A percentile compares a stretch with the other conserved stretches of the same genome.
Evolutionary conservation across 805 yeast genomes (phyloP).

Genomic region (Kodamaea restingae): DNA sequence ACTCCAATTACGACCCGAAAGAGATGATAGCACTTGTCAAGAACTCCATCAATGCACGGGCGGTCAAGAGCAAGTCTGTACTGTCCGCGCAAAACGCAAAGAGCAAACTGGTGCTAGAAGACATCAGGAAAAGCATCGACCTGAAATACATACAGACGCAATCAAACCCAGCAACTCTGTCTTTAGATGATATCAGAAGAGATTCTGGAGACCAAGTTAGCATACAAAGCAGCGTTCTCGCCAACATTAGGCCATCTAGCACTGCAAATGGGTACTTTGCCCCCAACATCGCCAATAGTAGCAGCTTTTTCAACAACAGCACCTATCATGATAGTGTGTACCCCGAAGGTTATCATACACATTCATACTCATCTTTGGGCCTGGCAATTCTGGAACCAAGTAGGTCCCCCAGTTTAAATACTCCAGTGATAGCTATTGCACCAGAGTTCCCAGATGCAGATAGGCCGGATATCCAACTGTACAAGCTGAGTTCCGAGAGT

Average conservation of each 20-base stretch:
- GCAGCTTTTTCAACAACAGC: not conserved
- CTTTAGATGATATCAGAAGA: slow-evolving; percentile 3
- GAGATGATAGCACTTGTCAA: slow-evolving; percentile 31
- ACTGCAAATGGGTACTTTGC: not conserved
- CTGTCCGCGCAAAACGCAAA: slow-evolving; percentile 15
- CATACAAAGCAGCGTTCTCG: not conserved
- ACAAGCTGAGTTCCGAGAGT: not conserved
- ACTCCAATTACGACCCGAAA: slow-evolving; percentile 23
- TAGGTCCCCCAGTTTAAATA: slow-evolving; percentile 8
- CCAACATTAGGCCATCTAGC: not conserved
- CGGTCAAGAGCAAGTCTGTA: slow-evolving; percentile 18
- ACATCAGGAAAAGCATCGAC: slow-evolving; percentile 36
- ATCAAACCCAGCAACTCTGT: slow-evolving; percentile 3
- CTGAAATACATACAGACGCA: slow-evolving; percentile 22
- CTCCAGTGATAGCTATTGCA: slow-evolving; percentile 8
- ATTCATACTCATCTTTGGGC: slow-evolving; percentile 26
- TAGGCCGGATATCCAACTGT: not conserved
- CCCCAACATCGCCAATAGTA: not conserved
- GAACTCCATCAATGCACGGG: slow-evolving; percentile 24
- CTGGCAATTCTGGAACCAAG: slow-evolving; percentile 21
- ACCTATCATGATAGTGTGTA: not conserved
- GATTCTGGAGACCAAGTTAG: not conserved
- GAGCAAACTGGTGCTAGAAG: slow-evolving; percentile 24
- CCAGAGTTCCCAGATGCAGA: slow-evolving; percentile 1
- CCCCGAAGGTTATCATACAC: slow-evolving; percentile 8